Evolutionary conservation across 1,284 basidiomycete species (phyloP), one percentile per base, ranked within the genome.

Genomic region (Malassezia furfur): DNA sequence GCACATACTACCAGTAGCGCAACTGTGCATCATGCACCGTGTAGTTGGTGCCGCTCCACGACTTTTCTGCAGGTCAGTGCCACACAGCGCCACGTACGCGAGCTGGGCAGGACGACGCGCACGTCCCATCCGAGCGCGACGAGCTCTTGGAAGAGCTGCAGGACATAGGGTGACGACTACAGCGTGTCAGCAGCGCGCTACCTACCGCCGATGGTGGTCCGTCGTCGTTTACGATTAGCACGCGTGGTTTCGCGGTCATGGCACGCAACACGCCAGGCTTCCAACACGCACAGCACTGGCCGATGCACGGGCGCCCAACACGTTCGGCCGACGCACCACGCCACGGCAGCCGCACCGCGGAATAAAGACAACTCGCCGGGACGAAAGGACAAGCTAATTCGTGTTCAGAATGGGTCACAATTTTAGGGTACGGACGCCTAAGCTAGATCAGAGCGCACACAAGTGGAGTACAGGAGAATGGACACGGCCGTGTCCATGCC

Each of bases 171-270:
- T 1, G 70, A 72, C 4, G 61, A 58, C 21, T 54, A 30, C 8
- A 28, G 19, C 41, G 3, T 22, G 31, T 40, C n/a, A 45, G 3
- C 0, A 28, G 5, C 3, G 17, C 7, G 5, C n/a, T 15, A 37
- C 56, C 6, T 34, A 57, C 56, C 9, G 57, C 19, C 3, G 63
- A 63, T 7, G 70, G 71, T 8, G 70, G 70, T 5, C 72, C 72
- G 36, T 74, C 72, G 48, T 74, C 72, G 50, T 72, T 72, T 46
- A 70, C 67, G 12, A 74, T 57, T 12, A 74, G 57, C 15, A 70
- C 67, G n/a, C 49, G 40, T 8, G 53, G 53, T 15, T 25, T 34
- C 32, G 32, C 3, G 32, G 9, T 14, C 32, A 34, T 12, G 32
- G 32, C 41, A 28, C 25, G 25, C 25, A 28, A 7, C 25, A 28